Percentiles rank a stretch among this genome's conserved stretches.
Conservation (phyloP, 2,329 filamentous ascomycete genomes). For the Xylariaceae sp. region DNA sequence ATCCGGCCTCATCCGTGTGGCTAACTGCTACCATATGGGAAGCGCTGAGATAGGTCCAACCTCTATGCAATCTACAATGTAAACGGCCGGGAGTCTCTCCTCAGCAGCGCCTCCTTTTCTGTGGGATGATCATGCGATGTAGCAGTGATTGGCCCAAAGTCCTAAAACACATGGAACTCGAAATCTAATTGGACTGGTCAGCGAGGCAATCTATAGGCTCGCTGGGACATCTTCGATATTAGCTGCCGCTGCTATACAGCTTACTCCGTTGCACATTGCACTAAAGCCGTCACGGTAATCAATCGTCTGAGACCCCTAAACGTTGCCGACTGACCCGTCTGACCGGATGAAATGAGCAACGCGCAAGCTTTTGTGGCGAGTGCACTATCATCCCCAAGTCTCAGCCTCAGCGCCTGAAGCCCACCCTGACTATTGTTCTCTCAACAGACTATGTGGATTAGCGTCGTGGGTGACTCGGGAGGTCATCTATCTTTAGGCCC, state of each 20-base stretch:
- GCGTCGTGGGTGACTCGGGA: neutral
- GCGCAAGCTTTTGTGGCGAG: conserved; percentile 13
- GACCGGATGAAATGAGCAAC: conserved; percentile 2
- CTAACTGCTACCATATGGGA: conserved; percentile 8
- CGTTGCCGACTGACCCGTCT: neutral
- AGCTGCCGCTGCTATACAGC: too few species aligned
- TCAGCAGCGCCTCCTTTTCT: neutral
- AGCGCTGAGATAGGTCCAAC: conserved; percentile 11
- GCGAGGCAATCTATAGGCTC: neutral
- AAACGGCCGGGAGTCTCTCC: conserved; percentile 6
- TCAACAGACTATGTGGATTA: neutral
- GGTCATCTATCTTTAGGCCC: neutral
- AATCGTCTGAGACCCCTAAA: too few species aligned
- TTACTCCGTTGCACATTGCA: too few species aligned
- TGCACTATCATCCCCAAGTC: conserved; percentile 12
- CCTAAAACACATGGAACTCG: neutral
- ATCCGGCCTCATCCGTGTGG: conserved; percentile 7
- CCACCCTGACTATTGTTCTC: neutral
- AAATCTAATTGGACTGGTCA: neutral
- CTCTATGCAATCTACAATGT: neutral
- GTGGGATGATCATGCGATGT: neutral
- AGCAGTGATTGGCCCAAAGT: neutral
- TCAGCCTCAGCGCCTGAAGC: conserved; percentile 25
- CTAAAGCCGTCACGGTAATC: too few species aligned
- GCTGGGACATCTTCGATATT: too few species aligned